These are phyloP conservation scores for Phytophthora pseudosyringae DNA, from an alignment of 352 stramenopile species.

Conservation along the genomic window DNA sequence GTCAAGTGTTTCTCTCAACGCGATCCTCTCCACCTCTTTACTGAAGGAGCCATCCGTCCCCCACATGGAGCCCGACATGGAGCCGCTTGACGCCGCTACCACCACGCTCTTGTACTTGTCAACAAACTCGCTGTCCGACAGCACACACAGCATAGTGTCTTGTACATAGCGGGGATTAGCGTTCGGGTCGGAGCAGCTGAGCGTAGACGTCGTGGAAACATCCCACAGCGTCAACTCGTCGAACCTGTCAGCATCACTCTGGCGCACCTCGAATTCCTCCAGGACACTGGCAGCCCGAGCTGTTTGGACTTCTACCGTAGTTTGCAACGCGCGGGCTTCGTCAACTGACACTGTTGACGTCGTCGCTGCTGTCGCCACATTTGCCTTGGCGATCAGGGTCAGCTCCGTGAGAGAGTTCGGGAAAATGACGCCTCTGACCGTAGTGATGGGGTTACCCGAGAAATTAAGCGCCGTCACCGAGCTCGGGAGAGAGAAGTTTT, in stretches of 20 bases:
- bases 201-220: conserved; percentile 47
- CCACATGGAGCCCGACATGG: conserved; percentile 24
- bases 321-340: conserved; percentile 22
- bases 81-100: conserved; percentile 23
- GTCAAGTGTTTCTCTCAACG: conserved; percentile 39
- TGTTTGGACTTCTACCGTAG: neutral
- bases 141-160: conserved; percentile 56
- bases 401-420: conserved; percentile 34
- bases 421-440: conserved; percentile 46
- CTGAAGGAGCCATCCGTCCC: conserved; percentile 18
- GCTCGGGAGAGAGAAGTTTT: conserved; percentile 50
- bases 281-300: conserved; percentile 22
- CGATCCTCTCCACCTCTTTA: conserved; percentile 24
- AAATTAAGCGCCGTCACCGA: conserved; percentile 44
- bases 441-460: conserved; percentile 44
- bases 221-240: conserved; percentile 36
- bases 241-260: conserved; percentile 44
- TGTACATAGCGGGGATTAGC: conserved; percentile 44
- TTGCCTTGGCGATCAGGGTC: conserved; percentile 24
- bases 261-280: conserved; percentile 54
- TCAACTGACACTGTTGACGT: conserved; percentile 19
- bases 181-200: conserved; percentile 48
- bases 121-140: conserved; percentile 47
- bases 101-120: conserved; percentile 47
- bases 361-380: neutral